Conservation (phyloP, 2,329 filamentous ascomycete genomes). For the Fusarium sp. region DNA sequence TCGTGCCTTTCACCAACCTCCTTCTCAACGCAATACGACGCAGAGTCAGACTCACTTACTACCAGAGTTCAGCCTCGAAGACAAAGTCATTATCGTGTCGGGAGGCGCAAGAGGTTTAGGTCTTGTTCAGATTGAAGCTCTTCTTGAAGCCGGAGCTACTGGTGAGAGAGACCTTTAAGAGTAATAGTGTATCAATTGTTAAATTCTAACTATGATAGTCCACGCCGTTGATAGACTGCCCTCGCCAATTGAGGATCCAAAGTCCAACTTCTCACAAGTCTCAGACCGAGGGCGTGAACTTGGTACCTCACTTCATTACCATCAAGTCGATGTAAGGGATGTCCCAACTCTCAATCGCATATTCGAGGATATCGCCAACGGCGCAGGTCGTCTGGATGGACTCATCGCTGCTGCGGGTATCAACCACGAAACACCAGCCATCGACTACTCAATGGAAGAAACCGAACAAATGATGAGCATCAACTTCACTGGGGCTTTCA, state of each 20-base stretch:
- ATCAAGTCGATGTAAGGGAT: constrained; percentile 82
- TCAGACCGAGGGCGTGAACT: constrained; percentile 72
- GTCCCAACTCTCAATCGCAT: constrained; percentile 72
- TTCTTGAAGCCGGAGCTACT: constrained; percentile 81
- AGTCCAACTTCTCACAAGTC: constrained; percentile 70
- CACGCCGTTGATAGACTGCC: constrained; percentile 72
- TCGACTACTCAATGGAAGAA: constrained; percentile 82
- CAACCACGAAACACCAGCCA: constrained; percentile 83
- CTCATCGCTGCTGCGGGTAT: constrained; percentile 76
- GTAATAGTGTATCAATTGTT: background rate
- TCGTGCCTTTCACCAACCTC: constrained; percentile 37
- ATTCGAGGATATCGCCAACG: constrained; percentile 73
- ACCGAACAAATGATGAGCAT: constrained; percentile 82
- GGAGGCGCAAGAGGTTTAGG: constrained; percentile 82
- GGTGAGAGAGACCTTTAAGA: constrained; percentile 49
- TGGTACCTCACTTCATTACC: constrained; percentile 76
- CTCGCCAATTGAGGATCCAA: constrained; percentile 54
- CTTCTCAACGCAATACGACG: constrained; percentile 24
- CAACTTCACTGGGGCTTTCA: constrained; percentile 85
- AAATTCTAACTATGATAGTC: constrained; percentile 53
- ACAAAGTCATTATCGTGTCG: constrained; percentile 79
- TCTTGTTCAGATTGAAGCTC: constrained; percentile 78
- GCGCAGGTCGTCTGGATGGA: constrained; percentile 79
- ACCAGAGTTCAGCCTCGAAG: constrained; percentile 79
- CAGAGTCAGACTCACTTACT: constrained; percentile 50